Evolutionary conservation across 495 filamentous ascomycete genomes (phyloP), one percentile per base, ranked within the genome.

Genomic region (Aspergillus leporis): DNA sequence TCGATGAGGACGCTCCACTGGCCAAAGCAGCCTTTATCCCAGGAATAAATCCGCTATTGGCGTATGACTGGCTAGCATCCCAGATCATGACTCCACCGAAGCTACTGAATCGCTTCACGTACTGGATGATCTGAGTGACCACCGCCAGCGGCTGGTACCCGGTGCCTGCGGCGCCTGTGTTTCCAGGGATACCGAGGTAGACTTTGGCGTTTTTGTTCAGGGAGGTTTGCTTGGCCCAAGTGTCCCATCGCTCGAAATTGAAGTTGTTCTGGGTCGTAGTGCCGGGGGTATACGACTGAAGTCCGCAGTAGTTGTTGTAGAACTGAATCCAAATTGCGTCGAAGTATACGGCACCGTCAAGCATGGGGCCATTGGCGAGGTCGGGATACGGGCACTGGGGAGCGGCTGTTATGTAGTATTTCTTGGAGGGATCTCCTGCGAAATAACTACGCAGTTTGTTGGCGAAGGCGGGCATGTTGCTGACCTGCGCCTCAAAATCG

Each of bases 71-170:
- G 12, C 73, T 81, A 59, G 80, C 80, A 76, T 90, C 88, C 88
- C 87, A 90, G 61, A 87, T 73, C 87, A 90, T 89, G 3, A 88
- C 79, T 21, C 87, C 87, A 5, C 87, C 87, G 61, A 90, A 87
- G 68, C 82, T 87, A 3, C 71, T 62, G 67, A 83, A 86, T 45
- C 70, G 65, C 70, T 82, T 77, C 51, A 70, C 66, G 61, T 82
- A 83, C 40, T 70, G 25, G 56, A 87, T 78, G 31, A 85, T 77
- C 25, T 68, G 63, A 21, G 62, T 65, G 14, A 90, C 69, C 25
- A 71, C 61, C 12, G 60, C 61, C 1, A 79, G 73, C 0, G 74
- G 61, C 16, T 81, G 57, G 63, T 89, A 91, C 7, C 87, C 87
- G 5, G 72, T 75, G 25, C 85, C 82, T 14, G 83, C 86, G 12